Evolutionary conservation across 2,329 filamentous ascomycete genomes (phyloP).

Genomic region (Trichophyton equinum): DNA sequence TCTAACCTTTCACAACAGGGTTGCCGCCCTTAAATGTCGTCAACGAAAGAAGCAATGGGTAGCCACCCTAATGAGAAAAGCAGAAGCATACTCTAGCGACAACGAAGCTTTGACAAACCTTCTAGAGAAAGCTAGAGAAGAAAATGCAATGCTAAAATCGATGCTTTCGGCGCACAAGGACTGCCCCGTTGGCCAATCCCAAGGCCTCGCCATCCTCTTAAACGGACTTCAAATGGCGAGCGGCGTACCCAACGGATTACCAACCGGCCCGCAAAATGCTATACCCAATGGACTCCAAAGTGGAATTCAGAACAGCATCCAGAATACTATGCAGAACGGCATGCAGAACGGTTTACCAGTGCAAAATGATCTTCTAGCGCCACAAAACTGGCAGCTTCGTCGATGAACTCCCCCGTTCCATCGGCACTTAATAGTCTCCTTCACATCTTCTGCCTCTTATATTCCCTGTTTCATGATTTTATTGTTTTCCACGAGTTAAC

Average conservation of each 20-base stretch:
- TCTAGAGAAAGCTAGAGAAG: slow-evolving; percentile 73
- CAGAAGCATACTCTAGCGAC: slow-evolving; percentile 82
- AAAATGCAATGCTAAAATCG: slow-evolving; percentile 90
- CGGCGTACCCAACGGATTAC: background rate
- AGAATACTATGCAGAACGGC: background rate
- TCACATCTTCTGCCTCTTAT: background rate
- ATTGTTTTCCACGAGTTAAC: background rate
- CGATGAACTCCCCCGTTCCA: background rate
- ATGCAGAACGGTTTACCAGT: background rate
- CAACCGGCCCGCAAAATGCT: background rate
- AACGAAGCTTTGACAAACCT: slow-evolving; percentile 78
- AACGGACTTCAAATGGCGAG: slow-evolving; percentile 10
- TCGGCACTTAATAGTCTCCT: background rate
- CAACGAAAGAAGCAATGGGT: slow-evolving; percentile 99
- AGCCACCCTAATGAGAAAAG: slow-evolving; percentile 83
- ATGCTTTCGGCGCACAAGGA: slow-evolving; percentile 89
- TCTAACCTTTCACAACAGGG: slow-evolving; percentile 41
- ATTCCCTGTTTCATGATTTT: background rate
- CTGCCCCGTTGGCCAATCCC: slow-evolving; percentile 80
- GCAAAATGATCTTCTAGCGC: background rate
- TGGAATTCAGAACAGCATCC: background rate
- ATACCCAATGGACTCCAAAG: background rate
- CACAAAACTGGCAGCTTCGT: background rate
- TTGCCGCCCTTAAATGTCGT: slow-evolving; percentile 90
- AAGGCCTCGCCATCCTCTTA: slow-evolving; percentile 45